Percentiles rank a stretch among this genome's conserved stretches.
Conservation (phyloP, 1,284 basidiomycete species). For the Xerocomus amazonicus region DNA sequence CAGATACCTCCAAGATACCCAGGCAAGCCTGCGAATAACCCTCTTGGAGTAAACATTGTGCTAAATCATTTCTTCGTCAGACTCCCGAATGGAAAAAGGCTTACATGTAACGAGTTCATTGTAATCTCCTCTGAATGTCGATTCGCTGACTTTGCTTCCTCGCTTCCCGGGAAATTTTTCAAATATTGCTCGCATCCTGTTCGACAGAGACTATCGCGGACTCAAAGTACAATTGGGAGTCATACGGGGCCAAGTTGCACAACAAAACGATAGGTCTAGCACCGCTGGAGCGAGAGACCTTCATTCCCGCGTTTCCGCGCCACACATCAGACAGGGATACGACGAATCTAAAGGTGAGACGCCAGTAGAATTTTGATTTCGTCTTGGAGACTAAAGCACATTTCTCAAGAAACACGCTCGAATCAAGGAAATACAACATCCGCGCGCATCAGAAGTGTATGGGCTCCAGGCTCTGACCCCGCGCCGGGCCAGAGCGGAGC, state of each 20-base stretch:
- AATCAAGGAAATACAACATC: neutral
- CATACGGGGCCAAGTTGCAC: constrained; percentile 36
- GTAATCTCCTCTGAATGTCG: neutral
- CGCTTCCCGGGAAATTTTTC: neutral
- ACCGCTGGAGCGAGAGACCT: constrained; percentile 3
- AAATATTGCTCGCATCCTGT: neutral
- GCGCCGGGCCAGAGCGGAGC: neutral
- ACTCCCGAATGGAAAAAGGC: constrained; percentile 79
- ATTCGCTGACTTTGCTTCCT: too few species aligned
- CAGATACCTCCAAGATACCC: constrained; percentile 68
- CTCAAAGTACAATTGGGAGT: constrained; percentile 68
- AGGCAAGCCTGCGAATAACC: constrained; percentile 39
- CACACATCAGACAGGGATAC: neutral
- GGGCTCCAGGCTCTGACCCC: neutral
- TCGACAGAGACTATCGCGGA: constrained; percentile 62
- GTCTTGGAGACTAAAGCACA: neutral
- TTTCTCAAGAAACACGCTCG: neutral
- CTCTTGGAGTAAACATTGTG: neutral
- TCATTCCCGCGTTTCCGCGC: neutral
- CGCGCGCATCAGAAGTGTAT: neutral
- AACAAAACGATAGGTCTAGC: constrained; percentile 23
- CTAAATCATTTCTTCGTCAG: constrained; percentile 41
- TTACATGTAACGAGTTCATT: constrained; percentile 59
- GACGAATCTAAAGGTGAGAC: constrained; percentile 11
- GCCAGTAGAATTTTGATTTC: neutral